These are phyloP conservation scores for Pouteria glomerata DNA, from an alignment of 148 eudicot species.

Conservation along the genomic window DNA sequence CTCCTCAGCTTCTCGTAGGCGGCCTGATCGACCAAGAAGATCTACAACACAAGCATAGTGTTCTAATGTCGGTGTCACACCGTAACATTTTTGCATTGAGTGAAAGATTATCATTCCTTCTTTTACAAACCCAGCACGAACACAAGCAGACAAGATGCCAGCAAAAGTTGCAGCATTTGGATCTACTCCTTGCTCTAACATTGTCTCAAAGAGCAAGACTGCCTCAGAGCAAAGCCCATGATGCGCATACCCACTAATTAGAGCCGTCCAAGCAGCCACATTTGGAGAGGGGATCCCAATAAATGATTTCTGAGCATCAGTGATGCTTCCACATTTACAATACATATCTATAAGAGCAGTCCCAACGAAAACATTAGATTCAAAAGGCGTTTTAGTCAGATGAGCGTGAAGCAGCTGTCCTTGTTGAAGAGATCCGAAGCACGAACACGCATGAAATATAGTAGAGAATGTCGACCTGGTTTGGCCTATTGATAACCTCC, in stretches of 20 bases:
- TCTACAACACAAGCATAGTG: conserved; percentile 48
- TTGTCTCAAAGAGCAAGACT: conserved; percentile 22
- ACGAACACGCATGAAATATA: conserved; percentile 43
- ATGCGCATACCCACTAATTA: conserved; percentile 35
- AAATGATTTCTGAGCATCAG: conserved; percentile 29
- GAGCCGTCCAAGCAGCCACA: conserved; percentile 42
- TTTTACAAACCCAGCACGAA: conserved; percentile 22
- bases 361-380: conserved; percentile 38
- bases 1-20: conserved; percentile 40
- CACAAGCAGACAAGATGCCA: conserved; percentile 33
- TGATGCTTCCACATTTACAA: conserved; percentile 41
- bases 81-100: conserved; percentile 24
- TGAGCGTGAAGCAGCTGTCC: conserved; percentile 42
- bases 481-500: conserved; percentile 28
- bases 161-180: conserved; percentile 45
- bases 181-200: conserved; percentile 22
- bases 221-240: conserved; percentile 30
- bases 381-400: conserved; percentile 34
- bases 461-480: conserved; percentile 51
- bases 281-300: conserved; percentile 25
- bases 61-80: conserved; percentile 26
- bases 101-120: conserved; percentile 27
- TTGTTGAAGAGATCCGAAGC: conserved; percentile 45
- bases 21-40: conserved; percentile 45
- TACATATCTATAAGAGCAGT: conserved; percentile 46